Base-by-base conservation (phyloP, 1,284 basidiomycete species). In the Sanguinoderma infundibulare region DNA sequence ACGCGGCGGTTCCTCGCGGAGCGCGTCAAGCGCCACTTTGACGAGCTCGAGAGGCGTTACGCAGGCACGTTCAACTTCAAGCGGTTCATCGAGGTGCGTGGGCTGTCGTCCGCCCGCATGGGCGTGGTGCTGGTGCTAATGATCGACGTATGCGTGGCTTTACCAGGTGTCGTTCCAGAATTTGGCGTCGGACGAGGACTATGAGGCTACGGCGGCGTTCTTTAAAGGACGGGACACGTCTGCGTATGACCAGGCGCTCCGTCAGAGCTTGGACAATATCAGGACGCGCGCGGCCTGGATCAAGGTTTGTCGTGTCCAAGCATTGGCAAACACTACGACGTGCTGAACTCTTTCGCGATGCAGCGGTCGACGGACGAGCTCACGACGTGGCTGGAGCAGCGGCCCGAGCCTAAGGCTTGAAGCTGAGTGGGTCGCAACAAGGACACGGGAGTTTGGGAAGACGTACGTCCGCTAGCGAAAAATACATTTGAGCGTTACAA, bases 151-250 rank as follows among this genome's bases (percentile, higher is more conserved):
- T 52, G 26, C 35, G 2, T 44, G n/a, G 42, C 8, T 30, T n/a
- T 35, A 49, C 50, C 62, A 89, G 86, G 77, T 79, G 59, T 79
- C 87, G 7, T 87, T 94, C 76, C 76, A 78, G 36, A 75, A 77
- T 47, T 80, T 98, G 63, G 85, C 89, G n/a, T 86, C 83, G 24
- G 78, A 89, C 67, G 76, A 87, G 65, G 96, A 98, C 76, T 83
- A 87, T 20, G 74, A 86, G 52, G 81, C 80, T 5, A 82, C 88
- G 28, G 84, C 86, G 54, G 79, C 73, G 4, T 96, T 92, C 80
- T 91, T 91, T 76, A 82, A 87, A 79, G 51, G 46, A 14, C 56
- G 35, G 34, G 60, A 61, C 22, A 61, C 50, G 2, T 46, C 55
- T 6, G 26, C 22, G n/a, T 61, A 52, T 20, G 55, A 57, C 17